A percentile compares a stretch with the other conserved stretches of the same genome.
These are phyloP conservation scores for Trametes villosa DNA, from an alignment of 768 basidiomycete species.

Conservation along the genomic window DNA sequence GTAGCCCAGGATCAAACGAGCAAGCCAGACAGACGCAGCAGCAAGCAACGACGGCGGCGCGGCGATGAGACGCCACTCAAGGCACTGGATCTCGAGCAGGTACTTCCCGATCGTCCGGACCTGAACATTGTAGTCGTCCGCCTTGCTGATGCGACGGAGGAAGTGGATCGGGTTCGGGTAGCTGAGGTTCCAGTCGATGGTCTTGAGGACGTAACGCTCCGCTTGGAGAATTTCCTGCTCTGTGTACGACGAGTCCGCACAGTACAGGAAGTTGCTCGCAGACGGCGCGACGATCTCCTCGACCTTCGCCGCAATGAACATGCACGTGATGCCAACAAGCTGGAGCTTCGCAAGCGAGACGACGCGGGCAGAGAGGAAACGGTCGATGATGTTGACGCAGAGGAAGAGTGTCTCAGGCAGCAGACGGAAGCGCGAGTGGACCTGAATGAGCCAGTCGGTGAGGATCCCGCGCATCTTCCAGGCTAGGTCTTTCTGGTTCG, in stretches of 20 bases:
- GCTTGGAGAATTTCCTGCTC: slow-evolving; percentile 86
- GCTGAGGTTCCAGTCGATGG: slow-evolving; percentile 83
- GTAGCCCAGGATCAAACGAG: slow-evolving; percentile 75
- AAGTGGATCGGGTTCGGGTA: slow-evolving; percentile 91
- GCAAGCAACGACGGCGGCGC: slow-evolving; percentile 79
- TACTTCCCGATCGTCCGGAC: slow-evolving; percentile 90
- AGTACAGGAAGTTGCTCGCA: slow-evolving; percentile 76
- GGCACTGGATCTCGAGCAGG: slow-evolving; percentile 80
- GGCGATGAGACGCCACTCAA: slow-evolving; percentile 80
- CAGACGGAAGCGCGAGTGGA: slow-evolving; percentile 84
- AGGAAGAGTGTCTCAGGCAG: slow-evolving; percentile 92
- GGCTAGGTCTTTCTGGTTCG: slow-evolving; percentile 76
- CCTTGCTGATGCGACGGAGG: slow-evolving; percentile 88
- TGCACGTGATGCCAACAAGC: slow-evolving; percentile 85
- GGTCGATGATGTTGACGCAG: slow-evolving; percentile 79
- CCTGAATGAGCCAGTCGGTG: slow-evolving; percentile 92
- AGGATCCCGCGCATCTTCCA: slow-evolving; percentile 92
- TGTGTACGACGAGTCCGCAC: slow-evolving; percentile 77
- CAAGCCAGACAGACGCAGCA: slow-evolving; percentile 87
- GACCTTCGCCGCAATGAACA: slow-evolving; percentile 89
- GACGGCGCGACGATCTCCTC: slow-evolving; percentile 93
- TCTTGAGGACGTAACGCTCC: slow-evolving; percentile 86
- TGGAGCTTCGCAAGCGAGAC: slow-evolving; percentile 66
- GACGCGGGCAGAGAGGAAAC: slow-evolving; percentile 62
- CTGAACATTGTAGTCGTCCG: slow-evolving; percentile 87